Base-by-base conservation (phyloP, 768 basidiomycete species). In the Leucocoprinus sp. region DNA sequence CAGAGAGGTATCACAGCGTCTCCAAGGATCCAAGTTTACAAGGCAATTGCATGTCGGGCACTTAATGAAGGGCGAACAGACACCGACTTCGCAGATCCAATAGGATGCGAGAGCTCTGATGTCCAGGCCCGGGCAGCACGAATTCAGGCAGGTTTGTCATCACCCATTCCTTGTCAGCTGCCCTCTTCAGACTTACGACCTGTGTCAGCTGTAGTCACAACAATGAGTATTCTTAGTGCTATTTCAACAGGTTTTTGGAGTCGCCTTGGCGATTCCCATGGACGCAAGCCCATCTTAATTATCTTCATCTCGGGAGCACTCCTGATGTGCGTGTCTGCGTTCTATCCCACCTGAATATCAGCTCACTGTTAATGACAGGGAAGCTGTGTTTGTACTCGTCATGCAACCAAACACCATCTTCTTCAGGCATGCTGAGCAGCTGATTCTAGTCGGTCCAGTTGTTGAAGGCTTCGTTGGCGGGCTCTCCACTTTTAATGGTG, bases 161-260 rank as follows among this genome's bases (percentile, higher is more conserved):
- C 22, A 15, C 27, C 44, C 27, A 37, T n/a, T 44, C 12, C 17
- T 14, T 8, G 9, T 21, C 33, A 14, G 17, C 8, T 17, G 28
- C n/a, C 38, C 43, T n/a, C n/a, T 37, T 43, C 26, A 33, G 8
- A 26, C 42, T 18, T 26, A 19, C 42, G 18, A 43, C 18, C 21
- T 37, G 4, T 5, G 15, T 15, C 43, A 75, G 74, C 78, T 40
- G 78, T 93, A 61, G 81, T 82, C 2, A 80, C 85, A 8, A 73
- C 73, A 7, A 84, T 86, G 80, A 90, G 87, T 42, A 58, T 77
- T 5, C 69, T 96, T 31, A 84, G 86, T 42, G 87, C 88, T 1
- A 64, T 89, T 37, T 87, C 85, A 3, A 89, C 89, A 0, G 88
- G 85, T 0, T 86, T 82, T 66, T 96, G 92, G 92, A 87, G 87